phyloP scores from a whole-genome alignment of 768 basidiomycete species.

The Pleurotus cornucopiae region DNA sequence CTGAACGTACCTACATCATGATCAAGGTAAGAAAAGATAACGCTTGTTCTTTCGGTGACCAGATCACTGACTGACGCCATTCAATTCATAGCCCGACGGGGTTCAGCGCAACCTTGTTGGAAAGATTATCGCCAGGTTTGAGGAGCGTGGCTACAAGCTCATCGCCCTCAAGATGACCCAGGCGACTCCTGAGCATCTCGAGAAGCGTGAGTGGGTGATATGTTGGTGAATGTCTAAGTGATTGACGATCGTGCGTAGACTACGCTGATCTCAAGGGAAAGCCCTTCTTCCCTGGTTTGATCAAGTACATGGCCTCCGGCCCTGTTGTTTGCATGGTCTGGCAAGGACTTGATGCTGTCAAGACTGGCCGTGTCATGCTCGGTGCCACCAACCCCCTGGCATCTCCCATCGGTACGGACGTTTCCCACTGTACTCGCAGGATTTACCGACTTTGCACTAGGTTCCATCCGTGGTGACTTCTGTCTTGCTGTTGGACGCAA shows the following conservation, averaged over 20 bases:
- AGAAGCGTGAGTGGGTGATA: slow-evolving; percentile 62
- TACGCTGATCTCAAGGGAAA: slow-evolving; percentile 94
- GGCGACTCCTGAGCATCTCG: slow-evolving; percentile 78
- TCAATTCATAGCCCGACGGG: slow-evolving; percentile 79
- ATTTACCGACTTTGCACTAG: slow-evolving; percentile 30
- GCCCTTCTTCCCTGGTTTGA: slow-evolving; percentile 93
- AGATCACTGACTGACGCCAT: slow-evolving; percentile 2
- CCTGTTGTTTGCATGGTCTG: slow-evolving; percentile 96
- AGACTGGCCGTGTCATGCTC: slow-evolving; percentile 94
- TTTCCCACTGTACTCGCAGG: background rate
- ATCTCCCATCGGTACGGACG: slow-evolving; percentile 70
- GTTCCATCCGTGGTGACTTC: slow-evolving; percentile 95
- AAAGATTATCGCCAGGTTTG: slow-evolving; percentile 94
- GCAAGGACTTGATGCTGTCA: slow-evolving; percentile 91
- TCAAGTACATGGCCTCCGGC: slow-evolving; percentile 95
- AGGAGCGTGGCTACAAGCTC: slow-evolving; percentile 98
- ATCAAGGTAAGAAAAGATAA: slow-evolving; percentile 69
- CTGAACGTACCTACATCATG: slow-evolving; percentile 98
- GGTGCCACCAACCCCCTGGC: slow-evolving; percentile 95
- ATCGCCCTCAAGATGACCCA: slow-evolving; percentile 89
- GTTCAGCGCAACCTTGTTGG: slow-evolving; percentile 95
- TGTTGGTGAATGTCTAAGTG: slow-evolving; percentile 13
- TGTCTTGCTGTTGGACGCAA: slow-evolving; percentile 93
- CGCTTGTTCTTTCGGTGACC: background rate
- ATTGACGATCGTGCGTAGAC: slow-evolving; percentile 45